A percentile compares a stretch with the other conserved stretches of the same genome.
Conservation (phyloP, 1,139 yeast genomes). For the Magnusiomyces suaveolens region DNA sequence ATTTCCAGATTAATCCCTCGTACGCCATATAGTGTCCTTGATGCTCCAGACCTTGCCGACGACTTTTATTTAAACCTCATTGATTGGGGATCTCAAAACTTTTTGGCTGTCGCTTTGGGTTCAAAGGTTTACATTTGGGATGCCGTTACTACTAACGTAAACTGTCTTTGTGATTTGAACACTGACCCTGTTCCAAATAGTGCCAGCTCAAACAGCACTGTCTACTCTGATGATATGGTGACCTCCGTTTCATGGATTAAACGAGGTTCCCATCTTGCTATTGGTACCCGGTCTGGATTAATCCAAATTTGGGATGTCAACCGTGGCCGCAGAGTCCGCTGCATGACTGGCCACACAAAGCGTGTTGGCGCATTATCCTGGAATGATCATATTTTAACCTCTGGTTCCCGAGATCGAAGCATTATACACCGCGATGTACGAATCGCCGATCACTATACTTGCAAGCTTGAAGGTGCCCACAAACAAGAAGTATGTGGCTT, state of each 20-base stretch:
- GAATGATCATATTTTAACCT: conserved; percentile 81
- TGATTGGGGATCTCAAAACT: conserved; percentile 92
- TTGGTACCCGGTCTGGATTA: conserved; percentile 77
- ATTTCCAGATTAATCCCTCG: conserved; percentile 68
- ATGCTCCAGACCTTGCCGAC: conserved; percentile 92
- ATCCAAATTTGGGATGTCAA: conserved; percentile 96
- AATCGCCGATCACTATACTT: conserved; percentile 70
- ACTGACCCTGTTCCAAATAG: conserved; percentile 25
- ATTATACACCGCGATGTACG: conserved; percentile 89
- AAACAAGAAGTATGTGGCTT: conserved; percentile 95
- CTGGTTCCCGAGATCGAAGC: conserved; percentile 80
- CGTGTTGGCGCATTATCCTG: conserved; percentile 85
- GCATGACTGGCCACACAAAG: conserved; percentile 84
- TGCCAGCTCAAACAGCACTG: not conserved
- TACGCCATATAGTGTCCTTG: conserved; percentile 86
- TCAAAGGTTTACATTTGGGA: conserved; percentile 86
- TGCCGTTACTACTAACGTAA: conserved; percentile 76
- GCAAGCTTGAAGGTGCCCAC: conserved; percentile 55
- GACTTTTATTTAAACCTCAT: conserved; percentile 86
- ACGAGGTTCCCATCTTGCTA: conserved; percentile 80
- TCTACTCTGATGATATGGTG: conserved; percentile 40
- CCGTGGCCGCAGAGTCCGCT: conserved; percentile 70
- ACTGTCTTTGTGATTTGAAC: conserved; percentile 63
- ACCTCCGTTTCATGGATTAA: conserved; percentile 84
- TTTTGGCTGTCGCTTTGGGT: conserved; percentile 84